Conservation (phyloP, 768 basidiomycete species). For the Tylopilus cervinicoccineus region DNA sequence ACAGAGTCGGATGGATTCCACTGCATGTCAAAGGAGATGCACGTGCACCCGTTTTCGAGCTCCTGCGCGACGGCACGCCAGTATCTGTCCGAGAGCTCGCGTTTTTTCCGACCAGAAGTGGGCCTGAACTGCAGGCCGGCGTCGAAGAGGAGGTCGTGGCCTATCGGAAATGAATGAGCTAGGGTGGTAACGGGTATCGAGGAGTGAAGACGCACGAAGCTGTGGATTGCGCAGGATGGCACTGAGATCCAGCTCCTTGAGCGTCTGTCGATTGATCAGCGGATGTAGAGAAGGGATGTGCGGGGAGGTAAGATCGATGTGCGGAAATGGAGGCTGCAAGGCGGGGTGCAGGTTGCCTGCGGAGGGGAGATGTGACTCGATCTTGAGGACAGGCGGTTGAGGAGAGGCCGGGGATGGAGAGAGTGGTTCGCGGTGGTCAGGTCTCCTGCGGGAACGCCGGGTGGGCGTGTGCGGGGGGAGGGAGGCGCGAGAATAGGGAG, state of each 20-base stretch:
- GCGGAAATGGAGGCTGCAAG: constrained; percentile 28
- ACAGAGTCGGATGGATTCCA: constrained; percentile 52
- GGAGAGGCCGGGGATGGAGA: constrained; percentile 25
- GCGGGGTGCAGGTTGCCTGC: constrained; percentile 25
- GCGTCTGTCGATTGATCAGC: constrained; percentile 76
- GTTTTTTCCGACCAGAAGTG: constrained; percentile 67
- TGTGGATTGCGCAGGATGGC: constrained; percentile 87
- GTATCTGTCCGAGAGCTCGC: constrained; percentile 71
- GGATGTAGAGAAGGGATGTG: constrained; percentile 70
- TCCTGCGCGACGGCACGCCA: constrained; percentile 82
- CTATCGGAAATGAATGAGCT: constrained; percentile 35
- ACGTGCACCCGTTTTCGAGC: constrained; percentile 78
- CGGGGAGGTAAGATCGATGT: constrained; percentile 41
- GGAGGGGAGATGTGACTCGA: constrained; percentile 24
- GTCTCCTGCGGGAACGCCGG: constrained; percentile 29
- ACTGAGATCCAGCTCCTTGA: constrained; percentile 82
- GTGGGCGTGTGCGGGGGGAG: constrained; percentile 23
- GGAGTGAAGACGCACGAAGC: constrained; percentile 60
- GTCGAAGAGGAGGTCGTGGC: constrained; percentile 89
- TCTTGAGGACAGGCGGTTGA: constrained; percentile 17
- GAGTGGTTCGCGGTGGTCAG: constrained; percentile 29
- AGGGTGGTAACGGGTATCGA: background rate
- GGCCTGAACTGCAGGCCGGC: constrained; percentile 79
- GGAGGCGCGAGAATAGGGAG: constrained; percentile 12
- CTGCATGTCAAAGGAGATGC: constrained; percentile 65